Base-by-base conservation (phyloP, 352 stramenopile species). In the Stramenopiles sp. region DNA sequence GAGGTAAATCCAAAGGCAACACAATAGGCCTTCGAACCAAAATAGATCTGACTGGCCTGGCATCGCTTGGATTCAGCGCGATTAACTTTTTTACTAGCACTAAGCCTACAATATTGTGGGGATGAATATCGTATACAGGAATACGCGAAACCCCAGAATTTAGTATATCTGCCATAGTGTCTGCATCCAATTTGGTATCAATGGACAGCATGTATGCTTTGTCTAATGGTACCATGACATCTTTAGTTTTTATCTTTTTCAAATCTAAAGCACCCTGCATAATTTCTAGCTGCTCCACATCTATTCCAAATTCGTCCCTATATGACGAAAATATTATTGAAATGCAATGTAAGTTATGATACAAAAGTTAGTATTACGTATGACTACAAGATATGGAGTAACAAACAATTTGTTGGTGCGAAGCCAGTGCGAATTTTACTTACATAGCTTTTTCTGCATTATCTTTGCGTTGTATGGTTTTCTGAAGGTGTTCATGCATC, bases 241-340 rank as follows among this genome's bases (percentile, higher is more conserved):
- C 89, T 0, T 82, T 83, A 0, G 94, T 90, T 0, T 88, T 91
- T 82, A 93, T 96, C 67, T 90, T 87, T 25, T 89, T 91, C 71
- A 98, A 87, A 75, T 91, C 86, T 71, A 98, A 81, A 7, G 92
- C 91, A 32, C 93, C 94, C 82, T 95, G 91, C 80, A 97, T 94
- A 82, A 97, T 95, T 0, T 87, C 93, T 0, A 97, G 91, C 85
- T 97, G 92, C 82, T 96, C 91, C 32, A 87, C 87, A 80, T 91
- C 85, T n/a, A 93, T 92, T 30, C 87, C 85, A 78, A 30, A 39
- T 30, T 82, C 76, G 4, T 75, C 32, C 30, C 30, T 39, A 4
- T 55, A 30, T 67, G 0, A 75, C 30, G 30, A 30, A 81, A 30
- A 81, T 39, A 81, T 4, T 81, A 67, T 4, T 75, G 76, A 27